phyloP scores from a whole-genome alignment of 2,329 filamentous ascomycete genomes.

The Pseudogymnoascus sp. region DNA sequence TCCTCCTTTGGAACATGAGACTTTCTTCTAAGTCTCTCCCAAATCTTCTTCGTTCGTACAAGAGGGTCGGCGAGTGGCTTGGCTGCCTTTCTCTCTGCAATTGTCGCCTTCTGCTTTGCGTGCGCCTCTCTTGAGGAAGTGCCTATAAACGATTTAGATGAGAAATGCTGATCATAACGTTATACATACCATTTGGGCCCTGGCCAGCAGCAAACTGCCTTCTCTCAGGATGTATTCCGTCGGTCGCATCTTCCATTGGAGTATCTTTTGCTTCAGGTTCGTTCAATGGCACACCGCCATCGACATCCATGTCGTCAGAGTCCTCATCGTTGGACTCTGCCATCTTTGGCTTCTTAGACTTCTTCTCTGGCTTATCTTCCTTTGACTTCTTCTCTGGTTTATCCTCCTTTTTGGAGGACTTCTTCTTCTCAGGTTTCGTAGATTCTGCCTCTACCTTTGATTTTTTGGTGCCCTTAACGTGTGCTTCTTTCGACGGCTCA shows the following conservation, averaged over 20 bases:
- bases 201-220: constrained; percentile 20
- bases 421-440: constrained; percentile 30
- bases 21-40: constrained; percentile 88
- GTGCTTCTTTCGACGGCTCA: constrained; percentile 36
- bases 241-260: constrained; percentile 21
- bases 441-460: constrained; percentile 30
- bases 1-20: constrained; percentile 88
- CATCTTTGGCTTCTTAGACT: constrained; percentile 15
- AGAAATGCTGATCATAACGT: constrained; percentile 1
- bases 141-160: constrained; percentile 30
- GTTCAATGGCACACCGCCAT: constrained; percentile 23
- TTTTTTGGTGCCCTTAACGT: constrained; percentile 43
- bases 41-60: constrained; percentile 86
- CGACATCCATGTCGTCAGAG: constrained; percentile 32
- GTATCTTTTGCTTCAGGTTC: constrained; percentile 21
- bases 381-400: constrained; percentile 22
- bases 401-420: constrained; percentile 28
- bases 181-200: constrained; percentile 18
- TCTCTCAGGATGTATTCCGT: constrained; percentile 29
- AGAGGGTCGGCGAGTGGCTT: constrained; percentile 91
- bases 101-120: constrained; percentile 82
- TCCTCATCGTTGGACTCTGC: constrained; percentile 32
- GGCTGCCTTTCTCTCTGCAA: constrained; percentile 78
- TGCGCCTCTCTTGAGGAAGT: constrained; percentile 78
- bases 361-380: background rate